Conservation (phyloP, 345 rosid species). For the Bruguiera gymnorhiza region DNA sequence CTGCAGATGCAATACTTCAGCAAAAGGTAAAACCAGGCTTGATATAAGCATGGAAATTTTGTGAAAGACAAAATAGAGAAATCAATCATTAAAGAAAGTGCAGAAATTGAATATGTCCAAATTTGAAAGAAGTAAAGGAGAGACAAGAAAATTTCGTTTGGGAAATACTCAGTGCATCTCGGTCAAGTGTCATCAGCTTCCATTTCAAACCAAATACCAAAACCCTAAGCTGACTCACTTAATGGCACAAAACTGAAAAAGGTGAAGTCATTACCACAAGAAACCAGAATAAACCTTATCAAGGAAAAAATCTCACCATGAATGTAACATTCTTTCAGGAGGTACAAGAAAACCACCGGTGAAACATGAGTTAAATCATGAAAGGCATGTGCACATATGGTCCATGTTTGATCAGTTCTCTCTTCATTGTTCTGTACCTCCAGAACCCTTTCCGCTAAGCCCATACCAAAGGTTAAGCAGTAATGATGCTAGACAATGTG, state of each 20-base stretch:
- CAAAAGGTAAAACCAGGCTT: too few species aligned
- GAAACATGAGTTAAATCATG: constrained; percentile 60
- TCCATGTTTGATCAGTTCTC: constrained; percentile 19
- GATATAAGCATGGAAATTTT: too few species aligned
- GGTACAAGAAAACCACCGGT: constrained; percentile 71
- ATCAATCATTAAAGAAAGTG: too few species aligned
- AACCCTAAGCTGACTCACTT: neutral
- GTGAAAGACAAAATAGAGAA: too few species aligned
- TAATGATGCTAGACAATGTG: constrained; percentile 15
- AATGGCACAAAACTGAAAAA: neutral
- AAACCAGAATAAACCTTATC: neutral
- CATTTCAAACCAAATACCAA: neutral
- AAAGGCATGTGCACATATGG: constrained; percentile 50
- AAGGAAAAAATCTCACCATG: constrained; percentile 44
- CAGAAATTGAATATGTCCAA: too few species aligned
- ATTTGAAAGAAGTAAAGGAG: too few species aligned
- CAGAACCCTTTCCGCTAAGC: constrained; percentile 35
- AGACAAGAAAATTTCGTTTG: too few species aligned
- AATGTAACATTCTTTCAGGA: constrained; percentile 69
- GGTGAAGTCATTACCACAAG: neutral
- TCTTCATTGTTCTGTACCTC: constrained; percentile 16
- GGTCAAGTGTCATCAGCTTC: neutral
- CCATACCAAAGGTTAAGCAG: constrained; percentile 34
- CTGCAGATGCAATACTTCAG: too few species aligned
- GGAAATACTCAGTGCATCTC: too few species aligned